Evolutionary conservation across 805 yeast genomes (phyloP), one percentile per base, ranked within the genome.

Genomic region (Spathaspora passalidarum): DNA sequence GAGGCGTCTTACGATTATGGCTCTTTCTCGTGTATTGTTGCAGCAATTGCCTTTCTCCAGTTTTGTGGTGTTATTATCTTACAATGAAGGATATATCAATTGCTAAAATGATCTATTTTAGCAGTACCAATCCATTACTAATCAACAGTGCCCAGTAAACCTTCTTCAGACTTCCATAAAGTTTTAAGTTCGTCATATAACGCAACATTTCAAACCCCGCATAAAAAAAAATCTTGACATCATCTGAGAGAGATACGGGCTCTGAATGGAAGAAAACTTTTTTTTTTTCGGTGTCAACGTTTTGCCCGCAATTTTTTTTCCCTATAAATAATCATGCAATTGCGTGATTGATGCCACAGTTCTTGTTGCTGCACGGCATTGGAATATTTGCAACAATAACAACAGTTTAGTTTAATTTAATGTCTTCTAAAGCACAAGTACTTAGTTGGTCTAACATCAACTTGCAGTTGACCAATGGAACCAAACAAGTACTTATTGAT

Each of bases 401-500:
- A n/a, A n/a, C 29, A n/a, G n/a, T 25, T 25, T 25, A 25, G 29
- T 5, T 26, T n/a, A 29, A 29, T 25, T 11, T 8, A 4, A 39
- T 39, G 42, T 17, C 34, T 23, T 11, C 42, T 9, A 39, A 25
- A 39, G 42, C 35, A 17, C 22, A 39, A n/a, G 22, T 25, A 9
- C 42, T 42, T n/a, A 42, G 22, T 13, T 42, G 44, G 44, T 22
- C 39, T n/a, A 32, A 42, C 34, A 42, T 42, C 13, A 32, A 21
- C 4, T 19, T 42, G 14, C 38, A 32, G n/a, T 19, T 42, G 21
- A 32, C 32, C 5, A 34, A 32, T 22, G 39, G 39, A 5, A 23
- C 11, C 11, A 39, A 39, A n/a, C 32, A 39, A 17, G 39, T 35
- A 4, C 29, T 43, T 29, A 19, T 69, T 22, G 50, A 64, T 36